Conservation (phyloP, 2,329 filamentous ascomycete genomes). For the Fusarium irregulare region DNA sequence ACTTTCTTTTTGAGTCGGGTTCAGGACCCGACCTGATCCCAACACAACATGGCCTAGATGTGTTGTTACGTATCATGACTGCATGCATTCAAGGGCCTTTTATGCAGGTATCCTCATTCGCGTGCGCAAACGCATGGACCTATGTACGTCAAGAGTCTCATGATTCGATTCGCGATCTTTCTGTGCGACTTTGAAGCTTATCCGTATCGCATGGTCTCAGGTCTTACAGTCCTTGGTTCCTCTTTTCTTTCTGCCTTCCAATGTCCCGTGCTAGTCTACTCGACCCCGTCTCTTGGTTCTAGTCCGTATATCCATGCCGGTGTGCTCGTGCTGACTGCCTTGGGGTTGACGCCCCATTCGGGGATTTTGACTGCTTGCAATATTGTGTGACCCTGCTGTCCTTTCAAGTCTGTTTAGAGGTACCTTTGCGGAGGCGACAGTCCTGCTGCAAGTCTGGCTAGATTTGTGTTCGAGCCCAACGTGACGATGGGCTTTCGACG, state of each 20-base stretch:
- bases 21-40: constrained; percentile 34
- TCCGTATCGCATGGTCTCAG: constrained; percentile 21
- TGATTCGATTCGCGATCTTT: constrained; percentile 36
- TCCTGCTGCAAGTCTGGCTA: neutral
- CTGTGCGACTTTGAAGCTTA: constrained; percentile 32
- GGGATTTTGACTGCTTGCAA: constrained; percentile 26
- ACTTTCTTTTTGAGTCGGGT: constrained; percentile 26
- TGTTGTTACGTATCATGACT: constrained; percentile 45
- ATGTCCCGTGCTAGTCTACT: neutral
- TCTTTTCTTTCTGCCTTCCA: neutral
- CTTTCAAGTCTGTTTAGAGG: neutral
- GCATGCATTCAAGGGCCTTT: constrained; percentile 44
- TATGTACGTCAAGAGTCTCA: constrained; percentile 33
- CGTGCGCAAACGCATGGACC: constrained; percentile 34
- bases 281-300: constrained; percentile 9
- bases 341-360: constrained; percentile 24
- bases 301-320: constrained; percentile 10
- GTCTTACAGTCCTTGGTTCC: constrained; percentile 24
- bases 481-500: neutral
- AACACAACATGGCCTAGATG: constrained; percentile 24
- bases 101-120: constrained; percentile 44
- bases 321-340: constrained; percentile 10
- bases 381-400: neutral
- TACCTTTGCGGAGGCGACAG: neutral
- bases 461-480: neutral